Percentiles rank a stretch among this genome's conserved stretches.
These are phyloP conservation scores for Ophiostoma sp. DNA, from an alignment of 2,329 filamentous ascomycete genomes.

Conservation along the genomic window DNA sequence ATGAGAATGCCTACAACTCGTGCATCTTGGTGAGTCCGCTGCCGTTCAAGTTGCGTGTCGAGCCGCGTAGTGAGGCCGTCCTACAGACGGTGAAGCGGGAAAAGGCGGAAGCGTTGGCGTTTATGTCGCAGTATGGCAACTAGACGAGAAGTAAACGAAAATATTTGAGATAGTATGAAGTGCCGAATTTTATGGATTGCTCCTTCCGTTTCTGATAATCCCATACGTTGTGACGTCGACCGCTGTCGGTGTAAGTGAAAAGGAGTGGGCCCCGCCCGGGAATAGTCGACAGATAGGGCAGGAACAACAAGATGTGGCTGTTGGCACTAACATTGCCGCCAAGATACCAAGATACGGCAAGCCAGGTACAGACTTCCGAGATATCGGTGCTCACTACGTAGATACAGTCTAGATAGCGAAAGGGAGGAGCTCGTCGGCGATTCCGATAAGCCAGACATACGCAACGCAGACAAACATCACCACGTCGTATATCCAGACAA, in stretches of 20 bases:
- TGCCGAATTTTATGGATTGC: background rate
- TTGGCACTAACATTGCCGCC: background rate
- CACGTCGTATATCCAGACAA: background rate
- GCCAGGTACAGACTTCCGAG: background rate
- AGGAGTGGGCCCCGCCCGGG: background rate
- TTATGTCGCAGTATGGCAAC: background rate
- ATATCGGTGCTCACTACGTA: background rate
- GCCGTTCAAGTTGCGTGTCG: background rate
- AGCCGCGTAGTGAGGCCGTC: background rate
- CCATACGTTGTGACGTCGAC: background rate
- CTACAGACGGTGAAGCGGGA: background rate
- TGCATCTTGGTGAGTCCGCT: background rate
- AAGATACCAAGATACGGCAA: background rate
- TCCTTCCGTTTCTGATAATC: background rate
- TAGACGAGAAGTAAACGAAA: background rate
- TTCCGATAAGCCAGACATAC: background rate
- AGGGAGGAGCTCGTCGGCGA: background rate
- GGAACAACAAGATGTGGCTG: background rate
- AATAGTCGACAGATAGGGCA: conserved; percentile 1
- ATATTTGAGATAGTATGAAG: background rate
- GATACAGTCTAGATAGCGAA: background rate
- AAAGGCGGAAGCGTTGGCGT: background rate
- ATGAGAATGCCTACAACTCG: background rate
- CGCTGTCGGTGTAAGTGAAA: background rate
- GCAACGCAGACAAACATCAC: background rate